Conservation (phyloP, 1,284 basidiomycete genomes). For the Tilletia indica region DNA sequence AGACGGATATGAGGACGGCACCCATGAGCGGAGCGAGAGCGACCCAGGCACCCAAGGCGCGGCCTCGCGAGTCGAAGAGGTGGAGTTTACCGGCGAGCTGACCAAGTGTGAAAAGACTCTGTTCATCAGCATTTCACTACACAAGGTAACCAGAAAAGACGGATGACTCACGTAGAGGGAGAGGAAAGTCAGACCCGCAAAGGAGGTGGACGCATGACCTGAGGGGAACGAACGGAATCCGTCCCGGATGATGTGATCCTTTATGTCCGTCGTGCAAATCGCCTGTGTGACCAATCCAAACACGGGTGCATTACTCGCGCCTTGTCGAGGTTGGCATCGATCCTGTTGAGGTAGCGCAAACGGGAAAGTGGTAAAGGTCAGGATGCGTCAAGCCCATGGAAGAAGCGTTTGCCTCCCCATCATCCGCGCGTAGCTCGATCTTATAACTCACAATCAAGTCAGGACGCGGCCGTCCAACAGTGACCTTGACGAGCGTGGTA, state of each 20-base stretch:
- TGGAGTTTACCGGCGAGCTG: slow-evolving; percentile 77
- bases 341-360: slow-evolving; percentile 58
- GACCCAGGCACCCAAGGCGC: slow-evolving; percentile 83
- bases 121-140: background rate
- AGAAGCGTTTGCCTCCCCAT: no score
- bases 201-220: slow-evolving; percentile 88
- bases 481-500: slow-evolving; percentile 77
- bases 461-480: slow-evolving; percentile 77
- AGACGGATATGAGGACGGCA: slow-evolving; percentile 79
- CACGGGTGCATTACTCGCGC: slow-evolving; percentile 62
- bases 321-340: slow-evolving; percentile 73
- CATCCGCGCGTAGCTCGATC: no score
- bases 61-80: slow-evolving; percentile 77
- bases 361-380: background rate
- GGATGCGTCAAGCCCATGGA: no score
- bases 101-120: background rate
- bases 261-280: slow-evolving; percentile 69
- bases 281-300: slow-evolving; percentile 72
- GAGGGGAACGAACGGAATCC: slow-evolving; percentile 93
- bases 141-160: background rate
- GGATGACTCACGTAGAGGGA: slow-evolving; percentile 65
- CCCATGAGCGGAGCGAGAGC: slow-evolving; percentile 72
- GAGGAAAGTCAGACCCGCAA: slow-evolving; percentile 86
- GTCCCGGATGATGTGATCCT: slow-evolving; percentile 27
- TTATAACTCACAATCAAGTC: slow-evolving; percentile 39